Percentiles rank a stretch among this genome's conserved stretches.
phyloP scores from a whole-genome alignment of 2,329 filamentous ascomycete genomes.

The Verticillium isaacii region DNA sequence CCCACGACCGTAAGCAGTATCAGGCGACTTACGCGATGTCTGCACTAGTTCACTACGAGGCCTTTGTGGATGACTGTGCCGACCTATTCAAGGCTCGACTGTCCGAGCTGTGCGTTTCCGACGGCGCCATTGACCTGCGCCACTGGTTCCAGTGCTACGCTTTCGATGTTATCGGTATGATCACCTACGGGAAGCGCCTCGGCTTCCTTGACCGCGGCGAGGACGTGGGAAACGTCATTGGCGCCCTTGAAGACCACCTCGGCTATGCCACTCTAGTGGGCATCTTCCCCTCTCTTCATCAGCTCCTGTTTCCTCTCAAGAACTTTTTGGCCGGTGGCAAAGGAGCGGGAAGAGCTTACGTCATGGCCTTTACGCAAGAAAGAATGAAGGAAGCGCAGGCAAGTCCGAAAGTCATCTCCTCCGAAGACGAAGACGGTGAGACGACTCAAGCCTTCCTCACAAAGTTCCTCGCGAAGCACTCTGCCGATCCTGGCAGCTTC shows the following conservation, averaged over 20 bases:
- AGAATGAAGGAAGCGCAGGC: too few relatives aligned
- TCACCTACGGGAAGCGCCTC: conserved; percentile 32
- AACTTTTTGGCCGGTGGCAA: conserved; percentile 20
- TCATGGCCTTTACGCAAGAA: too few relatives aligned
- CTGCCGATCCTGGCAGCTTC: conserved; percentile 34
- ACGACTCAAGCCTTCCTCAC: conserved; percentile 32
- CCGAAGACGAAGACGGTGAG: conserved; percentile 2
- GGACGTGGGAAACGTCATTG: conserved; percentile 38
- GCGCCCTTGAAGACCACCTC: conserved; percentile 26
- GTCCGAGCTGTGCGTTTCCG: conserved; percentile 24
- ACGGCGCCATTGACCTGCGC: conserved; percentile 28
- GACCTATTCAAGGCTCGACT: conserved; percentile 33
- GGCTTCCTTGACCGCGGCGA: conserved; percentile 41
- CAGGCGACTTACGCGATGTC: conserved; percentile 42
- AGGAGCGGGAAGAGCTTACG: conserved; percentile 9
- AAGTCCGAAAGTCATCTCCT: not conserved
- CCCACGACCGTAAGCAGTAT: conserved; percentile 31
- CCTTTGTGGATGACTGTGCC: conserved; percentile 41
- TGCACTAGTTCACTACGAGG: conserved; percentile 41
- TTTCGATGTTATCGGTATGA: conserved; percentile 47
- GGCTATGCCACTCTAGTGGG: conserved; percentile 34
- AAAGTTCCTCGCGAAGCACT: conserved; percentile 33
- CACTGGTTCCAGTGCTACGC: conserved; percentile 42
- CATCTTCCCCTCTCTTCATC: conserved; percentile 34
- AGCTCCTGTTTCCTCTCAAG: conserved; percentile 22